Base-by-base conservation (phyloP, 805 yeast species). In the Ogataea ganodermae region DNA sequence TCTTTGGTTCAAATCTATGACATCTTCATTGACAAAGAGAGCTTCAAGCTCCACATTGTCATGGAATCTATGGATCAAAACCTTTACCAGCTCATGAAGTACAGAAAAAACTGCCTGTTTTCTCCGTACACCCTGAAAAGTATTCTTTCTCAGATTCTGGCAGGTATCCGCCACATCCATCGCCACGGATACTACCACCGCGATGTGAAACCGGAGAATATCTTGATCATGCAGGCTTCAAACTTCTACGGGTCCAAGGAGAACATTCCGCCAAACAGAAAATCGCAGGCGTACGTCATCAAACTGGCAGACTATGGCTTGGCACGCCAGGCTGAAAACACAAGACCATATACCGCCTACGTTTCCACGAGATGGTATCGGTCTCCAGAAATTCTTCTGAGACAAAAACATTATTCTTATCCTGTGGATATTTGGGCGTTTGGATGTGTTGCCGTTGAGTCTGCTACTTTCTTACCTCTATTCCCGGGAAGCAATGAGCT, bases 131-230 rank as follows among this genome's bases (percentile, higher is more conserved):
- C 89, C 3, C 63, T 88, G 51, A 82, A 76, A 57, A 80, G 89
- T 39, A 81, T 89, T 36, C 64, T 86, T 39, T 67, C 83, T 9
- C 97, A 91, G 63, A 65, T 91, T 1, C 70, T 89, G 48, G 74
- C 78, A 46, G 99, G 94, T 3, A 74, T 91, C 23, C 78, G 81
- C 47, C 97, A 92, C 65, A 89, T 92, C 46, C 99, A 89, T 60
- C 63, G 66, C 22, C 70, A 74, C 56, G 77, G 78, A 9, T 88
- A 75, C 60, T 84, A 84, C 60, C 98, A 92, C 65, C 78, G 99
- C 48, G 99, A 92, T 71, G 76, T 92, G 41, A 92, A 92, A 66
- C 98, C 99, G 0, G 97, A 92, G 60, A 92, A 92, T 66, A 84
- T 92, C 21, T 75, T 92, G 55, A 80, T 91, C 4, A 73, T 83